A percentile compares a stretch with the other conserved stretches of the same genome.
phyloP scores from a whole-genome alignment of 192 early-diverging fungal species.

The Umbelopsis isabellina region DNA sequence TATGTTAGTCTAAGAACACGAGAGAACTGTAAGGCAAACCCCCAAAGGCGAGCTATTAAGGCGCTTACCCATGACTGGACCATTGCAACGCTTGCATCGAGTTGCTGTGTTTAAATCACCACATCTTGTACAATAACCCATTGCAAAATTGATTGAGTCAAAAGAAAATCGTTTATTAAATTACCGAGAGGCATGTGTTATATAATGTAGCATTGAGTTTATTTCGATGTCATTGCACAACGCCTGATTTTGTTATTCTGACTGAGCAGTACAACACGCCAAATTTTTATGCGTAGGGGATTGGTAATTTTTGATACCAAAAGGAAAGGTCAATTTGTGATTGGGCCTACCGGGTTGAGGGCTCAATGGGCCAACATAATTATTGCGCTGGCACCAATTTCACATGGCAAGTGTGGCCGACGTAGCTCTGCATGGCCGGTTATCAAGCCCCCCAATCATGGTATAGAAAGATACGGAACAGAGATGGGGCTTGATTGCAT shows the following conservation, averaged over 20 bases:
- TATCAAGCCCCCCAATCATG: not conserved
- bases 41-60: not conserved
- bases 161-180: not conserved
- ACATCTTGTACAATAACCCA: constrained; percentile 16
- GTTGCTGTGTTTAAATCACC: constrained; percentile 2
- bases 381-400: not conserved
- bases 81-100: not conserved
- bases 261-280: constrained; percentile 6
- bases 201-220: not conserved
- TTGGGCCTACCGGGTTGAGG: not conserved
- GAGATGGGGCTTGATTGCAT: not conserved
- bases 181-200: not conserved
- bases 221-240: too few relatives aligned
- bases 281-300: not conserved
- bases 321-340: not conserved
- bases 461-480: constrained; percentile 4
- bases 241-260: constrained; percentile 6
- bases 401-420: constrained; percentile 8
- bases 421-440: constrained; percentile 15
- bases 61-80: constrained; percentile 11
- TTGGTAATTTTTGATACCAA: not conserved
- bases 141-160: not conserved
- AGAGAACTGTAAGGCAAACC: not conserved
- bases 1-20: not conserved
- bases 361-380: not conserved